Base-by-base conservation (phyloP, 2,329 filamentous ascomycete genomes). In the Diaporthe helianthi region DNA sequence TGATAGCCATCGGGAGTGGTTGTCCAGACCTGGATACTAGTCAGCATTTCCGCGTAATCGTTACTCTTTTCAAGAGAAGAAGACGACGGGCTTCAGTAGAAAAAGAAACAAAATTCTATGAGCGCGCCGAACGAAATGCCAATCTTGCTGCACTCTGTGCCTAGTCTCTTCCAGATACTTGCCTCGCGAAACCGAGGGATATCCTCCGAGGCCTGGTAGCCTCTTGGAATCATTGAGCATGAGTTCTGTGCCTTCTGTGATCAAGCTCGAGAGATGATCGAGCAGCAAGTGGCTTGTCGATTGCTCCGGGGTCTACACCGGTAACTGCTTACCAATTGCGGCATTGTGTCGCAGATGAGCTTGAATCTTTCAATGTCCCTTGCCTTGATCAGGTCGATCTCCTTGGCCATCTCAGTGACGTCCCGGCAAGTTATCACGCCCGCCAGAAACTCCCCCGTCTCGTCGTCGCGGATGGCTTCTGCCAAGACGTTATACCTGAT, bases 361-460 rank as follows among this genome's bases (percentile, higher is more conserved):
- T 89, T 89, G 77, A 95, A 94, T 60, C 92, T 87, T 73, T 89
- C 86, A 74, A 93, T 91, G 71, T 93, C 92, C 64, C 89, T 85
- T 71, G 90, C 86, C 72, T 88, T 89, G 74, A 94, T 91, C 46
- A 88, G 85, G 2, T 86, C 87, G 64, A 95, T 92, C 72, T 91
- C 86, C 65, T 91, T 85, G 1, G 87, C 88, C 77, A 93, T 90
- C 24, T 83, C 83, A 0, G 92, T 94, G 5, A 94, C 87, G 73
- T 95, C 92, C 65, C 90, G 88, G 74, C 91, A 90, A 0, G 90
- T 87, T 1, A 93, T 85, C 2, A 94, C 85, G 0, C 90, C 92
- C 1, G 91, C 92, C 10, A 94, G 78, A 69, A 93, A 92, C 66
- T 93, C 91, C 8, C 89, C 89, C 0, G 88, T 91, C 19, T 83